These are phyloP conservation scores for Cardamine chenopodiifolia DNA, from an alignment of 345 rosid species.

Conservation along the genomic window DNA sequence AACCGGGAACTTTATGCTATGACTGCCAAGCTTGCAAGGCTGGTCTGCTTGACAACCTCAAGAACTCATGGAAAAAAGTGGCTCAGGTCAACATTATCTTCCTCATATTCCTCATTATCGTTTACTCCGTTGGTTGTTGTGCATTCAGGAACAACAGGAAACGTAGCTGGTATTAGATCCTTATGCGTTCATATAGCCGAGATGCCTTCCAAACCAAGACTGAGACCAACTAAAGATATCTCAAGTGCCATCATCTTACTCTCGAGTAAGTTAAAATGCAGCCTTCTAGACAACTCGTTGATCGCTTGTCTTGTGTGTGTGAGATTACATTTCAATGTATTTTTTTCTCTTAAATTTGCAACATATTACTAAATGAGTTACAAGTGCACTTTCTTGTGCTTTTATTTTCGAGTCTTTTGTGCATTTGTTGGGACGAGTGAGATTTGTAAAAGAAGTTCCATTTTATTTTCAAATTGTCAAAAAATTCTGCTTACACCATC, in stretches of 20 bases:
- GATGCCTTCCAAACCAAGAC: slow-evolving; percentile 2
- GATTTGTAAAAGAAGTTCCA: slow-evolving; percentile 18
- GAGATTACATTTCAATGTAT: slow-evolving; percentile 25
- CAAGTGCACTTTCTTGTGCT: slow-evolving; percentile 28
- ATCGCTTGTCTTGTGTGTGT: slow-evolving; percentile 24
- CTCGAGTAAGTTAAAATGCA: neutral
- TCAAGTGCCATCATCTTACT: slow-evolving; percentile 8
- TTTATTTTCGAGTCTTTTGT: slow-evolving; percentile 21
- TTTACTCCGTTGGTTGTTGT: slow-evolving; percentile 94
- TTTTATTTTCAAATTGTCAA: neutral
- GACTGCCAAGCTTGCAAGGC: slow-evolving; percentile 93
- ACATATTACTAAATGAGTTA: slow-evolving; percentile 14
- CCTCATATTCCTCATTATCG: slow-evolving; percentile 76
- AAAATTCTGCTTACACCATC: neutral
- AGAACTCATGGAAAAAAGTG: slow-evolving; percentile 90
- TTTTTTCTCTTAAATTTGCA: slow-evolving; percentile 7
- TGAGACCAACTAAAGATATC: slow-evolving; percentile 1
- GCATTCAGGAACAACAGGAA: slow-evolving; percentile 93
- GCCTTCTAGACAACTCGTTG: slow-evolving; percentile 14
- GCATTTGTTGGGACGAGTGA: slow-evolving; percentile 19
- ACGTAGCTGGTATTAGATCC: slow-evolving; percentile 42
- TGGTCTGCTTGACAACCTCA: slow-evolving; percentile 82
- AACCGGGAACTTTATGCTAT: slow-evolving; percentile 56
- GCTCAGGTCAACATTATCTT: slow-evolving; percentile 78
- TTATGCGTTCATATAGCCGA: neutral